A percentile compares a stretch with the other conserved stretches of the same genome.
Evolutionary conservation across 305 asterid genomes (phyloP).

Genomic region (Fraxinus angustifolia): DNA sequence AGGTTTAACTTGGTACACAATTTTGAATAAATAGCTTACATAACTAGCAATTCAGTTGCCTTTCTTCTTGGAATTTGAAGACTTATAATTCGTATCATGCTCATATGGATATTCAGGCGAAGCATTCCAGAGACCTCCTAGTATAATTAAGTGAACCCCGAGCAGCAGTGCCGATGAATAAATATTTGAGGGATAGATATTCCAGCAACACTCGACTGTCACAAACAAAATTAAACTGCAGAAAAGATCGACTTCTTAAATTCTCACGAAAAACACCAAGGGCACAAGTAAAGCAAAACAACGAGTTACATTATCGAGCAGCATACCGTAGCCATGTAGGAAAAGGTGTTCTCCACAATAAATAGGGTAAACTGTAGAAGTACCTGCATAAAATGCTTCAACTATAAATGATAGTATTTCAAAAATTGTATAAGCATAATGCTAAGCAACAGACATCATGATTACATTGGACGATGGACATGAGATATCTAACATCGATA

Average conservation of each 20-base stretch:
- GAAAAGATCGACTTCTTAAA: neutral
- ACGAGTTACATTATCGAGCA: neutral
- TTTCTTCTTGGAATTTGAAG: conserved; percentile 30
- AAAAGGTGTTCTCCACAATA: conserved; percentile 77
- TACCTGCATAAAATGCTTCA: conserved; percentile 52
- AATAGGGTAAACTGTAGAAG: conserved; percentile 74
- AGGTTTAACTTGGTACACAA: neutral
- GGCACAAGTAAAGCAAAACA: neutral
- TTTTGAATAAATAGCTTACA: neutral
- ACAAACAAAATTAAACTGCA: conserved; percentile 60
- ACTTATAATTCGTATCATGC: conserved; percentile 22
- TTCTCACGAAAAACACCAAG: neutral
- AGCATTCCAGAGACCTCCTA: conserved; percentile 61
- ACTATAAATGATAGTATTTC: neutral
- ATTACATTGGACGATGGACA: neutral
- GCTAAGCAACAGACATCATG: neutral
- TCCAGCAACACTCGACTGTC: conserved; percentile 73
- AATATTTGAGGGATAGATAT: conserved; percentile 62
- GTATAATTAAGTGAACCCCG: conserved; percentile 48
- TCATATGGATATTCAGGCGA: conserved; percentile 54
- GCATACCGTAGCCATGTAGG: conserved; percentile 68
- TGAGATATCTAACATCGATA: neutral
- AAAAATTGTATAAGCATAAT: neutral
- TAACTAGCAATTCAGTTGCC: conserved; percentile 28
- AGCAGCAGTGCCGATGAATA: conserved; percentile 61